Conservation (phyloP, 495 filamentous ascomycete genomes). For the Penicillium goetzii region DNA sequence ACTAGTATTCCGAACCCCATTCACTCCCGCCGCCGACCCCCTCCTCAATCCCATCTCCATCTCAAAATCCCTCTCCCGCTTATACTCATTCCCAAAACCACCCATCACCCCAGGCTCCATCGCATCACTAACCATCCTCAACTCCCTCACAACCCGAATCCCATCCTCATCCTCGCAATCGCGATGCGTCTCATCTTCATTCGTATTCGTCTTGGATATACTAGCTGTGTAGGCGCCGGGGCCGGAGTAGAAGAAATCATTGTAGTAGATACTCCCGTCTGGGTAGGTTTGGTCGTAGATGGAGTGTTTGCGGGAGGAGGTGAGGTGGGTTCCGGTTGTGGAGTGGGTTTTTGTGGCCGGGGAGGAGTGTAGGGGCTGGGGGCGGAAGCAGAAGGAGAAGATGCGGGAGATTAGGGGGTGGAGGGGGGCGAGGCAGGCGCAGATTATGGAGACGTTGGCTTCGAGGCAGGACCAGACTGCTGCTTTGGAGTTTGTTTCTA, state of each 20-base stretch:
- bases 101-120: neutral
- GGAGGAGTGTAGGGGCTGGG: slow-evolving; percentile 24
- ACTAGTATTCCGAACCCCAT: slow-evolving; percentile 8
- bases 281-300: slow-evolving; percentile 19
- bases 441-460: slow-evolving; percentile 79
- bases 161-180: slow-evolving; percentile 18
- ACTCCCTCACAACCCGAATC: slow-evolving; percentile 41
- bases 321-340: slow-evolving; percentile 7
- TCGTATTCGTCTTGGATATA: slow-evolving; percentile 20
- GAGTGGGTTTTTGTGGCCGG: slow-evolving; percentile 22
- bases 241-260: slow-evolving; percentile 25
- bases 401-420: slow-evolving; percentile 78
- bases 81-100: neutral
- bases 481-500: slow-evolving; percentile 49
- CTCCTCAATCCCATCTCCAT: slow-evolving; percentile 7
- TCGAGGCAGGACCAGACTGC: slow-evolving; percentile 81
- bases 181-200: slow-evolving; percentile 7
- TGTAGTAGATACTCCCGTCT: slow-evolving; percentile 30
- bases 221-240: slow-evolving; percentile 34
- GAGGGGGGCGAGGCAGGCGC: slow-evolving; percentile 79
- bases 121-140: slow-evolving; percentile 31
- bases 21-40: neutral
- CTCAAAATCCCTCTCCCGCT: slow-evolving; percentile 20
- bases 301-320: slow-evolving; percentile 23
- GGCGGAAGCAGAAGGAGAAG: slow-evolving; percentile 54